Evolutionary conservation across 2,329 filamentous ascomycete species (phyloP), one percentile per base, ranked within the genome.

Genomic region (Monilinia polystroma): DNA sequence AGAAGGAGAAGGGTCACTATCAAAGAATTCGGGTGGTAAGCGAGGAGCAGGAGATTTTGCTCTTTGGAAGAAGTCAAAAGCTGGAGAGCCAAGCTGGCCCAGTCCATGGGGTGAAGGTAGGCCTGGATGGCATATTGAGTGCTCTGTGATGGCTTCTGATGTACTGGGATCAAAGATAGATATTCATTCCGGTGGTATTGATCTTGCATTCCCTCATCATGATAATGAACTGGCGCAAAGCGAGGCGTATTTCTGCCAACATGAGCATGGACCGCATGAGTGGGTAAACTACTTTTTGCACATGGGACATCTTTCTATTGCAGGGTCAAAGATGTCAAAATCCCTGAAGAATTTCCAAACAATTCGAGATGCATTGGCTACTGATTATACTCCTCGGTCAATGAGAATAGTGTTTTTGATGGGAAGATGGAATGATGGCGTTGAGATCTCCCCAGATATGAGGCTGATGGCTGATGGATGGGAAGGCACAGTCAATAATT

Each of bases 41-140:
- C 87, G 89, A 64, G 88, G 87, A 32, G 82, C 88, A 1, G 89
- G 90, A 8, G 93, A 98, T 75, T 98, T 98, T 79, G 93, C 93
- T 0, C 81, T 98, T 1, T 97, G 93, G 93, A 98, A 98, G 78
- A 88, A 89, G 64, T 93, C 90, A 1, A 97, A 96, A 79, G 87
- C 91, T 18, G 94, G 94, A 54, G 94, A 98, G 81, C 94, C 94
- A 0, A 90, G 87, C 71, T 98, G 94, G 94, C 83, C 87, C 6
- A 95, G 90, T 72, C 87, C 88, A 4, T 98, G 94, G 93, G 93
- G 94, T 5, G 83, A 88, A 66, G 93, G 93, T 5, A 84, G 94
- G 55, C 94, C 94, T 0, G 94, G 94, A 23, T 98, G 94, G 94
- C 94, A 97, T 76, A 97, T 97, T 74, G 93, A 97, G 80, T 97